phyloP scores from a whole-genome alignment of 768 basidiomycete species.

The Mycena rebaudengoi region DNA sequence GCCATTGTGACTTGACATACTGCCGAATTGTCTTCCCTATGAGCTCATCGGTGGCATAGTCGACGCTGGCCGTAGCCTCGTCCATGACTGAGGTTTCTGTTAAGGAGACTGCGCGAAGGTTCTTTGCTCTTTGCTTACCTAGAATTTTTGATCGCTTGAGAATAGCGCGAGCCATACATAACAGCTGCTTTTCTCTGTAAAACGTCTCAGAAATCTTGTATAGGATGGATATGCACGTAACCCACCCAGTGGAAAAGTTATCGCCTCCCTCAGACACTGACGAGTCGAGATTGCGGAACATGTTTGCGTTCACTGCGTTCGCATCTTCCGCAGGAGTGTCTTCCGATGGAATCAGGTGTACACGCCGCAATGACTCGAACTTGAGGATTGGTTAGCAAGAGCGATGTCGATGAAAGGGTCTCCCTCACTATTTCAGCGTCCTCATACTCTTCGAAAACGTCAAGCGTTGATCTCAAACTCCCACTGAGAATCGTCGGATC shows the following conservation, averaged over 20 bases:
- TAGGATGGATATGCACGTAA: neutral
- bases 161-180: conserved; percentile 90
- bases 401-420: neutral
- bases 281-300: conserved; percentile 80
- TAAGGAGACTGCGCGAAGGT: too few species aligned
- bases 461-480: conserved; percentile 79
- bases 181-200: conserved; percentile 75
- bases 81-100: too few species aligned
- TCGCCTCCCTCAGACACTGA: conserved; percentile 86
- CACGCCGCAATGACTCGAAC: conserved; percentile 87
- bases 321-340: conserved; percentile 55
- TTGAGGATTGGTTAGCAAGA: conserved; percentile 33
- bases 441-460: conserved; percentile 87
- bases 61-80: too few species aligned
- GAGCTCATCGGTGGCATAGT: conserved; percentile 73
- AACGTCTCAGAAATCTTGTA: conserved; percentile 2
- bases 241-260: conserved; percentile 87
- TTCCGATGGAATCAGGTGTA: conserved; percentile 76
- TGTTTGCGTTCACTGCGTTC: conserved; percentile 70
- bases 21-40: conserved; percentile 84
- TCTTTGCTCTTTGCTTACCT: too few species aligned
- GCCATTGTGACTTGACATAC: conserved; percentile 52
- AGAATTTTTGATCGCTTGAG: conserved; percentile 79
- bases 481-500: conserved; percentile 91
- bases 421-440: conserved; percentile 79